Base-by-base conservation (phyloP, 169 alveolate species). In the Miamiensis avidus region DNA sequence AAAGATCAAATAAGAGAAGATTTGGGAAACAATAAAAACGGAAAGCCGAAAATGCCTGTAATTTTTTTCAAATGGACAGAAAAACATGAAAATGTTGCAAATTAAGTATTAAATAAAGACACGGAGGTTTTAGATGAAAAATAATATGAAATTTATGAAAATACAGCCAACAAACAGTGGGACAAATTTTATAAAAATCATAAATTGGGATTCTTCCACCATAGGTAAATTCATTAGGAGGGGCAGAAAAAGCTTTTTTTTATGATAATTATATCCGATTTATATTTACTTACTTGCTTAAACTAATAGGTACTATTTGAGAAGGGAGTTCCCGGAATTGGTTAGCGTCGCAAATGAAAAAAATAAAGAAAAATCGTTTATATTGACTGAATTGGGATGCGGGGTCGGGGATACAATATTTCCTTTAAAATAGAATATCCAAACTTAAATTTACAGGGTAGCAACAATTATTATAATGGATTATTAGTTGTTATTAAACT, bases 341-440 rank as follows among this genome's bases (percentile, higher is more conserved):
- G 86, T 78, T 16, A 64, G 75, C 20, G 78, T 78, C 75, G 75
- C 84, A 75, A 85, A 81, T 82, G n/a, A 77, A 65, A 74, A 85
- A 77, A 76, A 85, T 76, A 28, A 82, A 65, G 81, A 74, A 78
- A 83, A 83, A 76, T 69, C 82, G 74, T 84, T 34, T 76, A 82
- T 93, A 33, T 88, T 96, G 76, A 85, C 95, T 34, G 98, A 97
- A 91, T 91, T 95, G 78, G 99, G 99, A 32, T 98, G 99, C 92
- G 99, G 99, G 33, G 99, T 98, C 0, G 99, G 99, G 0, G 97
- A 98, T 88, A 96, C 99, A 31, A 88, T 98, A 83, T 95, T 94
- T 82, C 99, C 99, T 26, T 90, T 98, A 34, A 89, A 73, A 78
- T 88, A 69, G 83, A 91, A 69, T 93, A 93, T 81, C 90, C 89